phyloP scores from a whole-genome alignment of 441 rosid genomes.

The Viola pubescens region DNA sequence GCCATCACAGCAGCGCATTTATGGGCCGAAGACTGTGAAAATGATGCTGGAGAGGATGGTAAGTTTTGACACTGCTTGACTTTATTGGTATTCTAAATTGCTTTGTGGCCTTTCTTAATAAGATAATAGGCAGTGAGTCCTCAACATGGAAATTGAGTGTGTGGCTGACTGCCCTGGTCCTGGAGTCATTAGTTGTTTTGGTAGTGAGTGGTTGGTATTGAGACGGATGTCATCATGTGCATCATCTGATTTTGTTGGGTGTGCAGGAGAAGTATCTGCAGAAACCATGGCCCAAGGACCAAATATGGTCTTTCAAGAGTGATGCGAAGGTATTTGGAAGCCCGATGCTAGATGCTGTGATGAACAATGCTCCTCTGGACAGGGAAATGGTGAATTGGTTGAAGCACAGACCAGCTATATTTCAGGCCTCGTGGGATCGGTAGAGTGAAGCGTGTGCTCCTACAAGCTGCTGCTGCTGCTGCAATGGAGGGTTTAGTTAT shows the following conservation, averaged over 20 bases:
- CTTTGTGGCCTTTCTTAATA: not conserved
- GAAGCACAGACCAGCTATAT: constrained; percentile 62
- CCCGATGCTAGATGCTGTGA: constrained; percentile 82
- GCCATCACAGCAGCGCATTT: constrained; percentile 72
- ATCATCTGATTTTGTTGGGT: not conserved
- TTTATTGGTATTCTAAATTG: not conserved
- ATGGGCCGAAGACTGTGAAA: constrained; percentile 72
- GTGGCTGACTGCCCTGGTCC: not conserved
- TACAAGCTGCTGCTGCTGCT: not conserved
- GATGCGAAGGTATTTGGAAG: constrained; percentile 60
- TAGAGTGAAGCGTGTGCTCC: not conserved
- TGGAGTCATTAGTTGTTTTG: not conserved
- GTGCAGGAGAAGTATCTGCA: constrained; percentile 79
- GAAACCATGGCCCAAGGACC: constrained; percentile 91
- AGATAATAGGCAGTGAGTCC: not conserved
- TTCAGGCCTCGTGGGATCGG: constrained; percentile 50
- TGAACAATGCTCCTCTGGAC: constrained; percentile 47
- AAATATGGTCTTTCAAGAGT: constrained; percentile 77
- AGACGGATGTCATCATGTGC: not conserved
- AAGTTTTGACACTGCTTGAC: constrained; percentile 17
- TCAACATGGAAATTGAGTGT: too few species aligned
- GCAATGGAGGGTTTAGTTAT: too few species aligned
- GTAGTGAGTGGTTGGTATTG: not conserved
- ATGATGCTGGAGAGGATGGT: constrained; percentile 87
- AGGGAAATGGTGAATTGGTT: constrained; percentile 87